Evolutionary conservation across 352 stramenopile genomes (phyloP), one percentile per base, ranked within the genome.

Genomic region (Globisporangium abappressorium): DNA sequence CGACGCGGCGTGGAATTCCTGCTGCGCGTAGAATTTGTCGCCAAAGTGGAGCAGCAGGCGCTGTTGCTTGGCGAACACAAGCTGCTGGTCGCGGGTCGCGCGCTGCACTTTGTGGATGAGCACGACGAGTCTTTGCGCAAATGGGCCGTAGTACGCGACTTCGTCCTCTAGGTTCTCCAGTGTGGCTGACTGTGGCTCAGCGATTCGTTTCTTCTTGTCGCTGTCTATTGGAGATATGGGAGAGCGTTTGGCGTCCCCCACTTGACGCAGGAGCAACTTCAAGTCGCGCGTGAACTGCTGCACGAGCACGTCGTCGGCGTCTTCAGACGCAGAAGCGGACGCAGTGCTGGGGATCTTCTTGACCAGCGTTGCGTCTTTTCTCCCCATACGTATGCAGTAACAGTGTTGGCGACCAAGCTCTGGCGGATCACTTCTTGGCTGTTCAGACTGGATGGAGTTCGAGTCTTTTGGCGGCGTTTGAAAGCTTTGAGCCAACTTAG

Each of bases 281-380:
- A 92, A 74, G 41, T 92, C 80, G 38, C 84, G 81, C 43, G 72
- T 69, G 68, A 89, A 86, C 30, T 89, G 81, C 14, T 85, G 74
- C 54, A 77, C 60, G 5, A 92, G 66, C 30, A 78, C 74, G 51
- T 79, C 61, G 2, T 58, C 46, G 3, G 65, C 64, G 33, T 79
- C 70, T 24, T 61, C 26, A 5, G 57, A 14, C 3, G 47, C 43
- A 5, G 22, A n/a, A 30, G 53, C 30, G 12, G 30, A 26, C 14
- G 60, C 18, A 1, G 36, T 53, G 26, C 64, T 70, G 0, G 57
- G n/a, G 22, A 70, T 73, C 58, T 59, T 58, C 57, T 73, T 73
- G n/a, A 22, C n/a, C 28, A 51, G 47, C 8, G 47, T 20, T n/a
- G 47, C 47, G n/a, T 49, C 33, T 24, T 62, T 62, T 11, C 33